Evolutionary conservation across 805 yeast species (phyloP), one percentile per base, ranked within the genome.

Genomic region (Metschnikowia noctiluminum): DNA sequence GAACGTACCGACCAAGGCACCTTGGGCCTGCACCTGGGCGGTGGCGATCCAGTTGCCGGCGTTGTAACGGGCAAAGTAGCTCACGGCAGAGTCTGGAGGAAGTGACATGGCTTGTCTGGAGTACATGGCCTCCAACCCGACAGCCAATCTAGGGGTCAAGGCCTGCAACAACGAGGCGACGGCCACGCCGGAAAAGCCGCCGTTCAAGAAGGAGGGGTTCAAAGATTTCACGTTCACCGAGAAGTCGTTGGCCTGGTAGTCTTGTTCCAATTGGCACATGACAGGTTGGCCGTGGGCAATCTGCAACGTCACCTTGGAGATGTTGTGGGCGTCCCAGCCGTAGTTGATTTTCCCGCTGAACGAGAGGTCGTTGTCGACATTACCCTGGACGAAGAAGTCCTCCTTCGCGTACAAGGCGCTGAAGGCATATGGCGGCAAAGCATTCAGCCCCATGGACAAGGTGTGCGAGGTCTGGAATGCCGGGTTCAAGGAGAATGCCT

Each of bases 391-490:
- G 63, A 94, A 87, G 62, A 84, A 76, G 60, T 81, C 80, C 64
- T 92, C 97, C 54, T 85, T 83, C 54, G 95, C 97, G 69, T 83
- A 90, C 61, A 92, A 77, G 40, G 96, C 92, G 50, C 89, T 81
- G 67, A 92, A 88, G 28, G 96, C 91, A 68, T 94, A 94, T 56
- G 94, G 85, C 44, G 97, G 96, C 69, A 88, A 77, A 41, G 82
- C 80, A 56, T 84, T 83, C 49, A 95, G 86, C 42, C 98, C 98
- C 58, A 89, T 76, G 36, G 96, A 79, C 64, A 94, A 86, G 52
- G 96, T 85, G 68, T 94, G 99, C 54, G 96, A 86, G 50, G 95
- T 87, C 78, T 94, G 98, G 85, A 94, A 94, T 50, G 89, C 91
- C 50, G 99, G 99, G 71, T 84, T 84, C 79, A 91, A 79, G 55